Base-by-base conservation (phyloP, 352 stramenopile species). In the Aphanomyces invadans region DNA sequence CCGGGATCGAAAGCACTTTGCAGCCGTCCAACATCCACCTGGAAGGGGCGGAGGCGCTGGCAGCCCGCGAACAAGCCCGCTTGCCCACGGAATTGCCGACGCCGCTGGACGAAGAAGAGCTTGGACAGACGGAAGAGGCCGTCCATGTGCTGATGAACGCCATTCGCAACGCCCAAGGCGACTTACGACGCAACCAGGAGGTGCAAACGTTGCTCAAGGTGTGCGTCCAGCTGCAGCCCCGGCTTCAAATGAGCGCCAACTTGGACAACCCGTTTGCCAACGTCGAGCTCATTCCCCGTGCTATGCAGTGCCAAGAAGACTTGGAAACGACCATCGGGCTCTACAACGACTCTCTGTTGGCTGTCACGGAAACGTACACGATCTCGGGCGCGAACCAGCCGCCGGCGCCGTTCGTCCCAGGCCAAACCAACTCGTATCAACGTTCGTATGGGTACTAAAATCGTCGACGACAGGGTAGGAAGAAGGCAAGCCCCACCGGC, bases 351-450 rank as follows among this genome's bases (percentile, higher is more conserved):
- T 95, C 86, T 67, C 75, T 95, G 60, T 71, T 94, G 60, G 86
- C 86, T 10, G 83, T 94, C 9, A 92, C 78, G 36, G 86, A 94
- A 71, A 94, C 86, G 65, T 94, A 92, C 61, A 83, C 83, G 61
- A 69, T 94, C 12, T 90, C 86, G 31, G 76, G 78, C 4, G 71
- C 74, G 29, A 71, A 77, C 57, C 74, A 87, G 54, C 80, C 84
- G 39, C 86, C 86, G 17, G 78, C 86, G 55, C 86, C 86, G 38
- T 94, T 92, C 72, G 86, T 94, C 42, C 86, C 86, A 39, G 86
- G 86, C n/a, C 86, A 94, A 75, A 83, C 91, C 72, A 92, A 91
- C 75, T 92, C 83, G 73, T 94, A 94, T 74, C 86, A 94, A 74
- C 83, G 83, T 59, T 90, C 82, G 74, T 94, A 91, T 67, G 82